Base-by-base conservation (phyloP, 106 monocot genomes). In the Xerophyta viscosa region DNA sequence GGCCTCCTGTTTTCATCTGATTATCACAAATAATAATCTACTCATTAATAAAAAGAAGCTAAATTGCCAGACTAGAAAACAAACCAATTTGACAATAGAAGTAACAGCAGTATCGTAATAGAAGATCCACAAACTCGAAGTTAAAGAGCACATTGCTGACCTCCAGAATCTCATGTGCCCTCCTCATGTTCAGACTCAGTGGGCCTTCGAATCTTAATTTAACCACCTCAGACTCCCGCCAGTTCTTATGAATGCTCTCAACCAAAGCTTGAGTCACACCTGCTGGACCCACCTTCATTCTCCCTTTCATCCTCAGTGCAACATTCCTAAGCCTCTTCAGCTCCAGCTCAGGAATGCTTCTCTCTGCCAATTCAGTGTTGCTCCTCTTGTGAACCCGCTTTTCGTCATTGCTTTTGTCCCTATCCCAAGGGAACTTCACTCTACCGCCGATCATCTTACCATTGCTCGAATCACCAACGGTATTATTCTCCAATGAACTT, bases 281-380 rank as follows among this genome's bases (percentile, higher is more conserved):
- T 29, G 75, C 84, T 8, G 77, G 58, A 5, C 94, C 88, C 23
- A 96, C 73, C 43, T 78, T 88, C 58, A 78, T 78, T 46, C 88
- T 96, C 58, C 88, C 94, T 71, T 88, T 96, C 73, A 88, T 81
- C 67, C 81, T 84, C 46, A 96, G 52, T 4, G 84, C 80, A 30
- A 59, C 44, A 57, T 81, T 81, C 56, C 94, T 77, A 24, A 96
- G 70, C 75, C 94, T 75, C 21, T 48, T 66, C 36, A 96, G 60
- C 36, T 96, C 94, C 4, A 26, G 56, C 64, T 88, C 88, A 9
- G 94, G 94, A 9, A 96, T 82, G 12, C 67, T 84, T 48, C 54
- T 88, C 56, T 96, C 94, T 7, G 94, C 94, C 64, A 81, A 37
- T 50, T 76, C 67, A n/a, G 88, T 88, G 66, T 96, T 88, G 25